These are phyloP conservation scores for Suhomyces vadensis DNA, from an alignment of 805 yeast species.

Conservation along the genomic window DNA sequence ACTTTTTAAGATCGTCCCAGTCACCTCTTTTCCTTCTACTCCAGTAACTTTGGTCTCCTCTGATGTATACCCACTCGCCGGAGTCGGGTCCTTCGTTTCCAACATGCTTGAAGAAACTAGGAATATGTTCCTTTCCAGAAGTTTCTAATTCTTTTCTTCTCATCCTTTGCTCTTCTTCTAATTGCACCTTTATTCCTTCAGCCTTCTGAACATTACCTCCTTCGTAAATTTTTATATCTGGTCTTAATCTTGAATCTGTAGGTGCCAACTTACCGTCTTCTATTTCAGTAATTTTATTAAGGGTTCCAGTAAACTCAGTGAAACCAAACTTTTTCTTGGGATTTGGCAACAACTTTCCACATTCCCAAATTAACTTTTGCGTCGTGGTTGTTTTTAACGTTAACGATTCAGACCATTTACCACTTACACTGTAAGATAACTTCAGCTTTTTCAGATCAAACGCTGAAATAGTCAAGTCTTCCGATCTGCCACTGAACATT, in stretches of 20 bases:
- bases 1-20: constrained; percentile 55
- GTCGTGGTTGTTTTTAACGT: constrained; percentile 43
- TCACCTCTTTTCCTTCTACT: constrained; percentile 62
- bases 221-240: constrained; percentile 78
- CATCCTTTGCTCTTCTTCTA: constrained; percentile 80
- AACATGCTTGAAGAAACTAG: constrained; percentile 61
- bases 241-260: constrained; percentile 87
- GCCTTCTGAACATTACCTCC: constrained; percentile 69
- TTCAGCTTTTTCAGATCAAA: constrained; percentile 36
- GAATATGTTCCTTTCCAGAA: constrained; percentile 46
- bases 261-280: constrained; percentile 71
- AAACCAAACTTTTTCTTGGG: constrained; percentile 76
- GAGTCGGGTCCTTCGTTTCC: constrained; percentile 38
- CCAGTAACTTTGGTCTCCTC: constrained; percentile 76
- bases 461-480: constrained; percentile 53
- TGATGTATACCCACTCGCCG: constrained; percentile 54
- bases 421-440: constrained; percentile 50
- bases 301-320: constrained; percentile 74
- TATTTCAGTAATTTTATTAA: constrained; percentile 75
- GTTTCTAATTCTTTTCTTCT: constrained; percentile 63
- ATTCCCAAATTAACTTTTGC: constrained; percentile 64
- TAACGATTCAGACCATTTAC: constrained; percentile 83
- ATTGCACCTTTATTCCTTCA: constrained; percentile 60
- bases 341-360: constrained; percentile 61
- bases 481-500: constrained; percentile 82